Base-by-base conservation (phyloP, 1,139 yeast species). In the Candida sanyaensis region DNA sequence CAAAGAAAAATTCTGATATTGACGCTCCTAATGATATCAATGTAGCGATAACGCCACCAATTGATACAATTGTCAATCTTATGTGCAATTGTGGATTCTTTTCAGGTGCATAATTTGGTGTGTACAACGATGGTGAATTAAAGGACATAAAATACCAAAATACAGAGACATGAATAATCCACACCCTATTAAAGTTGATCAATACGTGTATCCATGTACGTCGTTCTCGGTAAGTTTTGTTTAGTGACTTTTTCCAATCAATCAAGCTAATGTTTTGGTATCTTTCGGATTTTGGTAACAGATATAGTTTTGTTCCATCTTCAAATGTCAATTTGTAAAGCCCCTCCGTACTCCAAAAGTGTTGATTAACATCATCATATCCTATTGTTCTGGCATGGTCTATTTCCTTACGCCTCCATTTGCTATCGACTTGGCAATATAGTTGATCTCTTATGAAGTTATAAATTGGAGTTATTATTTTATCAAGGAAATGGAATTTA, bases 131-230 rank as follows among this genome's bases (percentile, higher is more conserved):
- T 0, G 96, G 91, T 0, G 96, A 78, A 62, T 89, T 88, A 62
- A 85, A 85, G 38, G 86, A 74, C 0, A 95, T 87, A 59, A 84
- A 88, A 60, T 83, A 88, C 96, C 96, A 89, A 65, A 84, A 90
- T 48, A 86, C 75, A 0, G 89, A 75, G 6, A 84, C 65, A 61
- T 90, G 96, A 44, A 89, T 83, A 34, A 88, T 83, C 96, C 96
- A 89, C 31, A 89, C 82, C 50, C 96, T 71, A 62, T 84, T 87
- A 63, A 88, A 89, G 61, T 89, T 88, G 3, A 90, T 84, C 1
- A 86, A 68, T 42, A 85, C 69, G 65, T 89, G 96, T 55, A 83
- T 65, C 96, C 96, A 89, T 2, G 90, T 78, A 58, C 97, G 73
- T 41, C 77, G 77, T 59, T 90, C 97, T 42, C 69, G 71, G 60